phyloP scores from a whole-genome alignment of 2,329 filamentous ascomycete genomes.

The Apiospora arundinis region DNA sequence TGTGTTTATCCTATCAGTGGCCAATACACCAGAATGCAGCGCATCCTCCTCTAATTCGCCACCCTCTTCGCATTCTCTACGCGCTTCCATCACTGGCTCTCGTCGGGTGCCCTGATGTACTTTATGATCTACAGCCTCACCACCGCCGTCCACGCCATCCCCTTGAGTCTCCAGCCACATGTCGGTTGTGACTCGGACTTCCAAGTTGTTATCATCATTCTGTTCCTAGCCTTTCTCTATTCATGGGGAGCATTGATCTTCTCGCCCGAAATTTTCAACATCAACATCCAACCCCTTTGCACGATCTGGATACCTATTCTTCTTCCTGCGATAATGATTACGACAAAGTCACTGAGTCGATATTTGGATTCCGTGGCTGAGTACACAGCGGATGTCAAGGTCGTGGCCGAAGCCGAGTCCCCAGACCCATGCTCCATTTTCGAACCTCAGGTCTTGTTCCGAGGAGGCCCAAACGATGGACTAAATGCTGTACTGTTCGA shows the following conservation, averaged over 20 bases:
- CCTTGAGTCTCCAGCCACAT: not conserved
- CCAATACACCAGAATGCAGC: not conserved
- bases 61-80: not conserved
- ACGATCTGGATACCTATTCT: not conserved
- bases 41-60: not conserved
- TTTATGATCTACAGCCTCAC: not conserved
- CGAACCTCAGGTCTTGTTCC: not conserved
- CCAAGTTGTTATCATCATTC: not conserved
- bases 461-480: not conserved
- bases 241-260: not conserved
- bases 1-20: not conserved
- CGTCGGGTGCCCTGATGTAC: not conserved
- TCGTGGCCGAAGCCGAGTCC: not conserved
- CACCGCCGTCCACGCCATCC: not conserved
- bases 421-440: not conserved
- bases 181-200: not conserved
- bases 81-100: not conserved
- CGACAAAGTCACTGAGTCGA: not conserved
- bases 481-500: not conserved
- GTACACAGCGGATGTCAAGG: not conserved
- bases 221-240: not conserved
- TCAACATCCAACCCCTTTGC: not conserved
- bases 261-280: not conserved
- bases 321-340: not conserved
- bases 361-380: not conserved